These are phyloP conservation scores for Candida vartiovaarae DNA, from an alignment of 805 yeast genomes.

Conservation along the genomic window DNA sequence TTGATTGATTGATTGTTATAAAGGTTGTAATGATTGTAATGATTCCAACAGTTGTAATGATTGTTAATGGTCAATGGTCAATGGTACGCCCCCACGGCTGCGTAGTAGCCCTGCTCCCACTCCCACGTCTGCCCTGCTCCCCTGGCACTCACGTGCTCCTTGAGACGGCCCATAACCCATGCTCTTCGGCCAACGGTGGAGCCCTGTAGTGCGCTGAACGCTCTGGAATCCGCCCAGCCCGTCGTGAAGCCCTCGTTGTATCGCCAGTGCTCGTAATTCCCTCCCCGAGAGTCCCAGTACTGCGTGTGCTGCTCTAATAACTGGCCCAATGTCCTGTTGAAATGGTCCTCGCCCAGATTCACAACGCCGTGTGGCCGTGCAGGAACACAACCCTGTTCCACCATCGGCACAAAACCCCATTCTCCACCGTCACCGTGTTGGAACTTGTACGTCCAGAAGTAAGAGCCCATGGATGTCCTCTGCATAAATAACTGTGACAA, in stretches of 20 bases:
- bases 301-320: conserved; percentile 41
- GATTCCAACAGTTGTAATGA: too few species aligned
- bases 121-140: conserved; percentile 73
- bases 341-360: conserved; percentile 23
- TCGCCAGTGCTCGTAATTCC: conserved; percentile 72
- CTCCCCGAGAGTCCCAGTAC: conserved; percentile 62
- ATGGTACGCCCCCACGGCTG: conserved; percentile 39
- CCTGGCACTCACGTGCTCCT: conserved; percentile 49
- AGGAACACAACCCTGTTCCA: conserved; percentile 51
- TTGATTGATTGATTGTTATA: too few species aligned
- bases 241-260: conserved; percentile 70
- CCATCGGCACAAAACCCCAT: conserved; percentile 87
- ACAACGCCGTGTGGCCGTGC: conserved; percentile 11
- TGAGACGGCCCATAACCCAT: conserved; percentile 56
- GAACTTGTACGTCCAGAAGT: conserved; percentile 89
- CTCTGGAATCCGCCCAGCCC: conserved; percentile 69
- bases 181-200: conserved; percentile 72
- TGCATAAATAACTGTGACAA: conserved; percentile 41
- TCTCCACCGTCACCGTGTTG: conserved; percentile 90
- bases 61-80: too few species aligned
- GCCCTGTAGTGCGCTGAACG: conserved; percentile 61
- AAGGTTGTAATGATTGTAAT: too few species aligned
- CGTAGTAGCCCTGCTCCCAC: conserved; percentile 80
- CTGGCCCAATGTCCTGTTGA: conserved; percentile 32
- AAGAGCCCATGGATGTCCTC: conserved; percentile 63